Conservation (phyloP, 805 yeast species). For the Candida wancherniae region DNA sequence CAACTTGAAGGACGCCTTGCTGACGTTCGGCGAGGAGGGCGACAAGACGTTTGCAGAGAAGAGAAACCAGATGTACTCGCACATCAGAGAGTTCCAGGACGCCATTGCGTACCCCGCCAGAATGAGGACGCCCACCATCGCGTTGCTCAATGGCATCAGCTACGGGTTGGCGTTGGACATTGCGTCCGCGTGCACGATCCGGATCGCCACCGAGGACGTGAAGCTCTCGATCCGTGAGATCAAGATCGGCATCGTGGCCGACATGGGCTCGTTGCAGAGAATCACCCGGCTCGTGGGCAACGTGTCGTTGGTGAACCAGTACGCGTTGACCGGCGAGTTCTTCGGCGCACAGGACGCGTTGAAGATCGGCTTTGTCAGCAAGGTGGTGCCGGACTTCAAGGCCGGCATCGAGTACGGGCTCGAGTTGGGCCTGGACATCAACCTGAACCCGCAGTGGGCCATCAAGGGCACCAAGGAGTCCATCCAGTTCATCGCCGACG, state of each 20-base stretch:
- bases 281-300: slow-evolving; percentile 51
- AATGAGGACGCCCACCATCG: slow-evolving; percentile 58
- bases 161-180: slow-evolving; percentile 70
- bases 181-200: slow-evolving; percentile 51
- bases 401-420: slow-evolving; percentile 48
- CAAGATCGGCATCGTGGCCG: slow-evolving; percentile 71
- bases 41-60: slow-evolving; percentile 15
- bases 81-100: slow-evolving; percentile 55
- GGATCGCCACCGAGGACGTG: slow-evolving; percentile 51
- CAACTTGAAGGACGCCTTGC: slow-evolving; percentile 41
- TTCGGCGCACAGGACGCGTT: slow-evolving; percentile 54
- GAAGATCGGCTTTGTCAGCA: slow-evolving; percentile 50
- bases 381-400: slow-evolving; percentile 41
- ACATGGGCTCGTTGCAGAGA: slow-evolving; percentile 73
- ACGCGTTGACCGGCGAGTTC: slow-evolving; percentile 56
- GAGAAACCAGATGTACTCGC: slow-evolving; percentile 27
- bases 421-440: slow-evolving; percentile 45
- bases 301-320: slow-evolving; percentile 52
- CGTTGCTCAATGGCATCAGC: slow-evolving; percentile 58
- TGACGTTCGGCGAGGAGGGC: slow-evolving; percentile 6
- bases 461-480: slow-evolving; percentile 58
- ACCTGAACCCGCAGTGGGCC: slow-evolving; percentile 50
- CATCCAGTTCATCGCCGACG: slow-evolving; percentile 40
- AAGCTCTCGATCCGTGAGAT: slow-evolving; percentile 62
- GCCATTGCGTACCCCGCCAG: slow-evolving; percentile 46